These are phyloP conservation scores for Gossypium stocksii DNA, from an alignment of 345 rosid species.

Conservation along the genomic window DNA sequence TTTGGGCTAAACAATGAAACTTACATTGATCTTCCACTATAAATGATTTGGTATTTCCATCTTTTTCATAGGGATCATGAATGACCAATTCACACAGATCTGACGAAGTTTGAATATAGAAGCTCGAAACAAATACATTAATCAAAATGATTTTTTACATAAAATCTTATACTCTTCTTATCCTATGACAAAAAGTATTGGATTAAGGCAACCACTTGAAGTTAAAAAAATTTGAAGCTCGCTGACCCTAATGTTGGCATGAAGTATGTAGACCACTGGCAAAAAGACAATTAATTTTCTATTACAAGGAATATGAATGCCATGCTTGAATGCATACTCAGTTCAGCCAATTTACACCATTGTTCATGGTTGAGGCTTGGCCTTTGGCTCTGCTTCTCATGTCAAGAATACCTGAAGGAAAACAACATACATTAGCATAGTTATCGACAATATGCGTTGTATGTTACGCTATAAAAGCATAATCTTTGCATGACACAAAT, in stretches of 20 bases:
- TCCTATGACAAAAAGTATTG: too few relatives aligned
- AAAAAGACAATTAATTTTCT: not conserved
- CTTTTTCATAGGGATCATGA: too few relatives aligned
- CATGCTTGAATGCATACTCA: not conserved
- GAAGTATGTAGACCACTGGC: not conserved
- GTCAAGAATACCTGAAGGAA: not conserved
- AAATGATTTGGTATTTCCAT: too few relatives aligned
- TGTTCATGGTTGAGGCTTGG: not conserved
- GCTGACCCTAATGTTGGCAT: not conserved
- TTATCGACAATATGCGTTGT: not conserved
- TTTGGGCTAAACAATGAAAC: too few relatives aligned
- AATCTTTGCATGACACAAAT: not conserved
- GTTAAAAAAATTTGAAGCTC: too few relatives aligned
- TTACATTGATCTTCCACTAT: too few relatives aligned
- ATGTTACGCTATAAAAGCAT: not conserved
- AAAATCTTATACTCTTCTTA: too few relatives aligned
- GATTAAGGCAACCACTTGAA: too few relatives aligned
- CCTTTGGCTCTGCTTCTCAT: not conserved
- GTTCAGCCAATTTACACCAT: not conserved
- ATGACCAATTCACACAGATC: too few relatives aligned
- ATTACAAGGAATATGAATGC: not conserved
- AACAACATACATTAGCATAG: not conserved
- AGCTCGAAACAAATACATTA: too few relatives aligned
- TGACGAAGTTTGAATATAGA: too few relatives aligned
- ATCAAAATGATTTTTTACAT: too few relatives aligned